These are phyloP conservation scores for Colletotrichum liaoningense DNA, from an alignment of 2,329 filamentous ascomycete genomes.

Conservation along the genomic window DNA sequence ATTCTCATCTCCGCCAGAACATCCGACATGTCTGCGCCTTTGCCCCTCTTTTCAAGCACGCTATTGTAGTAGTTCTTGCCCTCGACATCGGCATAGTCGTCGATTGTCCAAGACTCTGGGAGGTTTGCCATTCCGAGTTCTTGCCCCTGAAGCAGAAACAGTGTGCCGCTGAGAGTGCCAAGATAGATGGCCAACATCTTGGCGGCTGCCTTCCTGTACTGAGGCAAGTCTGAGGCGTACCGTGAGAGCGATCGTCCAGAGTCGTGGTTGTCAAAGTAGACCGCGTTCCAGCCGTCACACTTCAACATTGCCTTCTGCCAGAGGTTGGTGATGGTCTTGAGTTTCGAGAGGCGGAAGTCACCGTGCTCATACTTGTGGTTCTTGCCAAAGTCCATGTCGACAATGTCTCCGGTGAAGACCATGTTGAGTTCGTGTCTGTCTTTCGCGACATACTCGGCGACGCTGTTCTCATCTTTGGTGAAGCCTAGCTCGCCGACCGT, in stretches of 20 bases:
- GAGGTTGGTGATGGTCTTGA: constrained; percentile 48
- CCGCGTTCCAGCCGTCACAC: constrained; percentile 58
- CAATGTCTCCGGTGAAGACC: constrained; percentile 37
- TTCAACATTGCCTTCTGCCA: constrained; percentile 52
- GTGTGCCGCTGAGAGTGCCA: constrained; percentile 52
- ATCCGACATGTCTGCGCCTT: not conserved
- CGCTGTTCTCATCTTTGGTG: constrained; percentile 56
- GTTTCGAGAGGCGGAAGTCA: constrained; percentile 47
- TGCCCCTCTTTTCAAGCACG: not conserved
- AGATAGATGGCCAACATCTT: not conserved
- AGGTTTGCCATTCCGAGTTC: constrained; percentile 64
- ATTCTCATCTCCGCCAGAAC: constrained; percentile 41
- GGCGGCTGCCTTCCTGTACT: not conserved
- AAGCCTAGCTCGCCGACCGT: constrained; percentile 66
- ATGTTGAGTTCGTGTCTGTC: constrained; percentile 49
- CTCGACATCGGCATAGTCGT: constrained; percentile 57
- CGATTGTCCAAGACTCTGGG: constrained; percentile 53
- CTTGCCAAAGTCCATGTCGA: constrained; percentile 49
- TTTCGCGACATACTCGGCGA: constrained; percentile 59
- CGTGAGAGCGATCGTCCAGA: constrained; percentile 62
- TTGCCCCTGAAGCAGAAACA: constrained; percentile 63
- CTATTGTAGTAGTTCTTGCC: constrained; percentile 52
- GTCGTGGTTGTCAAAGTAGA: constrained; percentile 68
- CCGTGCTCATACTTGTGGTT: constrained; percentile 53
- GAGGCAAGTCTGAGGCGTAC: constrained; percentile 38